Evolutionary conservation across 1,284 basidiomycete genomes (phyloP), one percentile per base, ranked within the genome.

Genomic region (Moniliophthora roreri): DNA sequence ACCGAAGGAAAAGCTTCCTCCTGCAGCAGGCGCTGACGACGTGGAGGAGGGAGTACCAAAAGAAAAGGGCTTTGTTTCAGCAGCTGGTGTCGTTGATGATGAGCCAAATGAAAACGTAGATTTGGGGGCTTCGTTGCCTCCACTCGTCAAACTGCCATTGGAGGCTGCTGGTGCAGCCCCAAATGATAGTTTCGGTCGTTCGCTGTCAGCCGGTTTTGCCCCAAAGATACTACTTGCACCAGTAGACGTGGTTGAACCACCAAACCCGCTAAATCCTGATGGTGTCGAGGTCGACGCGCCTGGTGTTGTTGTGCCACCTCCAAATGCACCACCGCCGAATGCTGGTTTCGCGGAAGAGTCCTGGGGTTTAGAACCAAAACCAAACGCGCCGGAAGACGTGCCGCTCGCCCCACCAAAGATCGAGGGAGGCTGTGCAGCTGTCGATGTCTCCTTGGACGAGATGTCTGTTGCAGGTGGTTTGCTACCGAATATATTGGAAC

Each of bases 311-410:
- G 40, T 10, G 20, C 32, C 48, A 41, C 47, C 47, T 34, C 48
- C 20, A 21, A 47, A 54, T 2, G 42, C 28, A 11, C 41, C 39
- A 13, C 47, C 50, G 35, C 47, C 50, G 35, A 8, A 41, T 23
- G 28, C 28, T 38, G 35, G 35, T n/a, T 34, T 52, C 44, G n/a
- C n/a, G n/a, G 51, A 42, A 10, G 44, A 35, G 26, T 54, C 48
- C 9, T 37, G 42, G 7, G 48, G 18, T 16, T 50, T 50, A 46
- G 53, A 36, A 24, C 48, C 42, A 40, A 51, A 54, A 13, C 24
- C 13, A 51, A 54, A 13, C 24, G 41, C 41, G 41, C 51, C 51
- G 21, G 48, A 48, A n/a, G 48, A 21, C 21, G 48, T 5, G 35
- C 37, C 20, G 51, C 11, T 32, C 6, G 28, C 7, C 11, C 7